Conservation (phyloP, 2,329 filamentous ascomycete genomes). For the Zasmidium cellare region DNA sequence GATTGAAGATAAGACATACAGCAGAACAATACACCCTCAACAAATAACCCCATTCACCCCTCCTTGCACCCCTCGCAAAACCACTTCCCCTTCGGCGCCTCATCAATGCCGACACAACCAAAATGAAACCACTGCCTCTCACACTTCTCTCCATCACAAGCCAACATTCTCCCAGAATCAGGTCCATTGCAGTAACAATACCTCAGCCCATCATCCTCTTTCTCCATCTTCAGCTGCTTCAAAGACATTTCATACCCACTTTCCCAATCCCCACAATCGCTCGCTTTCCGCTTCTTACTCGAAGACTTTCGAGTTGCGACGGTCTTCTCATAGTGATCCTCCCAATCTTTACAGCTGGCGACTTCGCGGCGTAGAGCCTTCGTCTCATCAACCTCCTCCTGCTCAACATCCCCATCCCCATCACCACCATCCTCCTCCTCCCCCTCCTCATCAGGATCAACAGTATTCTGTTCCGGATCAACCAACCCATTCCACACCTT, state of each 20-base stretch:
- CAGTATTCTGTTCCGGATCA: slow-evolving; percentile 27
- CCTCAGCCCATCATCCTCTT: slow-evolving; percentile 1
- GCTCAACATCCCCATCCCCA: slow-evolving; percentile 6
- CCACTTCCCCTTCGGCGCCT: slow-evolving; percentile 52
- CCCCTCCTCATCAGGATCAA: slow-evolving; percentile 16
- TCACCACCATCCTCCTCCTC: slow-evolving; percentile 5
- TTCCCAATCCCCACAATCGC: background rate
- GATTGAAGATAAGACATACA: too few species aligned
- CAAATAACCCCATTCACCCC: too few species aligned
- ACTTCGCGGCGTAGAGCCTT: slow-evolving; percentile 5
- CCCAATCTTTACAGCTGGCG: background rate
- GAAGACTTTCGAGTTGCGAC: background rate
- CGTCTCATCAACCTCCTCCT: slow-evolving; percentile 11
- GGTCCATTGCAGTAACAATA: slow-evolving; percentile 24
- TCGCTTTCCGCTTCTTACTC: background rate
- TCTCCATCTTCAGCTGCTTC: background rate
- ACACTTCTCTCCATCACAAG: slow-evolving; percentile 75
- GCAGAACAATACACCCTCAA: too few species aligned
- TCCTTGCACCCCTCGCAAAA: slow-evolving; percentile 22
- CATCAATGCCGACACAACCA: slow-evolving; percentile 67
- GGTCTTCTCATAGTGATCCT: background rate
- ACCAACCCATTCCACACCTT: slow-evolving; percentile 32
- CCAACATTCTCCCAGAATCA: slow-evolving; percentile 61
- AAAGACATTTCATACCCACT: background rate
- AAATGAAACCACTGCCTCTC: slow-evolving; percentile 82